Evolutionary conservation across 2,329 filamentous ascomycete genomes (phyloP).

Genomic region (Neonectria magnoliae): DNA sequence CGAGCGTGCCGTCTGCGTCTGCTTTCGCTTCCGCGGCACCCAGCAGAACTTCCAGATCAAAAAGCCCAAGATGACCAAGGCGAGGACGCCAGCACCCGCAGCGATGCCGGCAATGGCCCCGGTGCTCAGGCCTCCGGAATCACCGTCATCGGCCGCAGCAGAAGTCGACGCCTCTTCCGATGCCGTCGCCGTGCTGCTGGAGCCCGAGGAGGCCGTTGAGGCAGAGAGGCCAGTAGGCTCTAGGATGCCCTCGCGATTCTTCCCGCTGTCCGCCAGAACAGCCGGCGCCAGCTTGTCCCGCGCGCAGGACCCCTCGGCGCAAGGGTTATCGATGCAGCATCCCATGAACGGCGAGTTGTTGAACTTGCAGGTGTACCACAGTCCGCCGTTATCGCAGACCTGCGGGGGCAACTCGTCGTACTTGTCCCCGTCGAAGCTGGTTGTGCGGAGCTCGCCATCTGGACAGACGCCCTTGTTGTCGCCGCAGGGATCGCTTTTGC

Average conservation of each 20-base stretch:
- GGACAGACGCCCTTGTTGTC: slow-evolving; percentile 47
- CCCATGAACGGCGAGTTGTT: slow-evolving; percentile 51
- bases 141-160: neutral
- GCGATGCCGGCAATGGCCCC: slow-evolving; percentile 37
- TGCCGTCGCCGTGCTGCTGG: neutral
- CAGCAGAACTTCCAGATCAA: slow-evolving; percentile 38
- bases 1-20: slow-evolving; percentile 19
- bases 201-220: neutral
- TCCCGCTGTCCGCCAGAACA: slow-evolving; percentile 23
- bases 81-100: slow-evolving; percentile 29
- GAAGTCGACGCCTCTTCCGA: slow-evolving; percentile 5
- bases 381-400: slow-evolving; percentile 40
- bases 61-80: slow-evolving; percentile 25
- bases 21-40: slow-evolving; percentile 35
- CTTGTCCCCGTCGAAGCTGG: slow-evolving; percentile 44
- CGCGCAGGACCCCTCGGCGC: slow-evolving; percentile 26
- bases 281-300: slow-evolving; percentile 26
- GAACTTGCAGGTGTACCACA: slow-evolving; percentile 50
- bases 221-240: slow-evolving; percentile 12
- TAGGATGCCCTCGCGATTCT: slow-evolving; percentile 31
- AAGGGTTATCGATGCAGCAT: slow-evolving; percentile 48
- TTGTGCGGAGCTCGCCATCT: slow-evolving; percentile 37
- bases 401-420: slow-evolving; percentile 48
- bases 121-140: slow-evolving; percentile 26
- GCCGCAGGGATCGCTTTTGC: slow-evolving; percentile 49